Conservation (phyloP, 345 rosid genomes). For the Theobroma cacao region DNA sequence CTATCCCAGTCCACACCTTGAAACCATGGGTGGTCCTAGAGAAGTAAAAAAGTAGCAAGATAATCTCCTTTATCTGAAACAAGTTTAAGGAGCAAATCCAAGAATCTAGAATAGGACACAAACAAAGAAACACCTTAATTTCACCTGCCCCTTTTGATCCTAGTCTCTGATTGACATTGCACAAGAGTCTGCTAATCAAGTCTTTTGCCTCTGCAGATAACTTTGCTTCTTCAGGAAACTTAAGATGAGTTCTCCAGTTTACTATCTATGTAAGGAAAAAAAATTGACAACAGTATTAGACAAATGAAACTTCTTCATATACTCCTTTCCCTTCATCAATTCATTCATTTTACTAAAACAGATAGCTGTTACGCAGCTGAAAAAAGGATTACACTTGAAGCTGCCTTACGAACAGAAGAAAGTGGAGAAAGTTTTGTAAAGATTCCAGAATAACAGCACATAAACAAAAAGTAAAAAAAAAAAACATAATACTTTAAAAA, state of each 20-base stretch:
- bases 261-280: constrained; percentile 56
- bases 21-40: constrained; percentile 88
- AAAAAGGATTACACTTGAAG: neutral
- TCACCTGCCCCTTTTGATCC: constrained; percentile 85
- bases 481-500: too few relatives aligned
- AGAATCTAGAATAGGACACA: constrained; percentile 52
- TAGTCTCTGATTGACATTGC: constrained; percentile 76
- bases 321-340: neutral
- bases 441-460: too few relatives aligned
- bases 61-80: constrained; percentile 24
- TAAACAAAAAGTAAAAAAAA: too few relatives aligned
- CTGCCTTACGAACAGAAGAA: too few relatives aligned
- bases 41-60: constrained; percentile 19
- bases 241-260: constrained; percentile 91
- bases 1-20: constrained; percentile 68
- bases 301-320: neutral
- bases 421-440: too few relatives aligned
- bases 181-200: constrained; percentile 69
- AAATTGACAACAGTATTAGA: constrained; percentile 3
- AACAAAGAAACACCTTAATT: constrained; percentile 80
- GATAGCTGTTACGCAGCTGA: neutral
- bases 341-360: neutral
- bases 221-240: constrained; percentile 91
- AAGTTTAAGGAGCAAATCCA: constrained; percentile 12
- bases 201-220: constrained; percentile 75